phyloP scores from a whole-genome alignment of 2,329 filamentous ascomycete genomes.

The Stemphylium beticola region DNA sequence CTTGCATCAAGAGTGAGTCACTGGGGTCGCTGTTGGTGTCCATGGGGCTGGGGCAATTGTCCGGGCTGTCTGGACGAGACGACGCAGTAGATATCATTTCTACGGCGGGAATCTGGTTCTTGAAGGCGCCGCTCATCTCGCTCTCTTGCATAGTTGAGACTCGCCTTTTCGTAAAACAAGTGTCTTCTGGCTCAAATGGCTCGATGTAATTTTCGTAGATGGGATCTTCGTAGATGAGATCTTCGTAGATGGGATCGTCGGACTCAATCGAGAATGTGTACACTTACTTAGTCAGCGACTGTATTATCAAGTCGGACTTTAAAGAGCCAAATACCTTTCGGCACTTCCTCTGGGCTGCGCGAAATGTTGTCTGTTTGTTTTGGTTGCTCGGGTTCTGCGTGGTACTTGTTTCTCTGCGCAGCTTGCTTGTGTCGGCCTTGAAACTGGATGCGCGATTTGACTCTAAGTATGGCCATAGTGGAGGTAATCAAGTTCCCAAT shows the following conservation, averaged over 20 bases:
- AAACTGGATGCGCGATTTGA: constrained; percentile 3
- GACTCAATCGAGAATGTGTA: neutral
- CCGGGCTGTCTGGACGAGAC: neutral
- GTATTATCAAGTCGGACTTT: no score
- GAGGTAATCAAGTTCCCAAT: no score
- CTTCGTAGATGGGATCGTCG: neutral
- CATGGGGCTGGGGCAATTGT: neutral
- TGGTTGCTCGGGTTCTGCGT: neutral
- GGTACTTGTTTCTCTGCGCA: neutral
- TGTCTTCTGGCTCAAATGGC: neutral
- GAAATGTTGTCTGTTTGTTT: neutral
- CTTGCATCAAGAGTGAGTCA: constrained; percentile 1
- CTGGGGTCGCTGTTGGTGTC: constrained; percentile 4
- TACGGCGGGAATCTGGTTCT: neutral
- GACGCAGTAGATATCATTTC: neutral
- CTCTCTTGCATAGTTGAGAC: neutral
- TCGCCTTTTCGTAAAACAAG: neutral
- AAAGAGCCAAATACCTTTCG: neutral
- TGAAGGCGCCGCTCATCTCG: neutral
- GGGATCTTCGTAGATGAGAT: no score
- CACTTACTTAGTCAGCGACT: constrained; percentile 4
- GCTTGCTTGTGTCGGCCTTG: neutral
- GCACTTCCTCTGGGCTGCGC: neutral
- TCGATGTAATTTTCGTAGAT: neutral
- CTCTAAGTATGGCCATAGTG: constrained; percentile 2